These are phyloP conservation scores for Starmera stellimalicola DNA, from an alignment of 1,139 yeast genomes.

Conservation along the genomic window DNA sequence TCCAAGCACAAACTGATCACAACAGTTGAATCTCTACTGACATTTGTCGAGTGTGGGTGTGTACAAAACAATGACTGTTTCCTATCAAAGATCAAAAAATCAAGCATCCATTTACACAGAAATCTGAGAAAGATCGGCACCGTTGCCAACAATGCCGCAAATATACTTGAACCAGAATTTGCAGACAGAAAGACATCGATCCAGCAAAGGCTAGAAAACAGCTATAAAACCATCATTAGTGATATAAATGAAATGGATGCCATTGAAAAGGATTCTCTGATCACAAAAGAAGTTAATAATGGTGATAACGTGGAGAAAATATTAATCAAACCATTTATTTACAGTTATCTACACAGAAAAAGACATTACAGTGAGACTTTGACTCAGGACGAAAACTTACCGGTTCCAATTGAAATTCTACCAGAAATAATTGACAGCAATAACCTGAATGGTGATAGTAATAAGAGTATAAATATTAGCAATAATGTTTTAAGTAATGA, in stretches of 20 bases:
- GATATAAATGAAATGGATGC: slow-evolving; percentile 9
- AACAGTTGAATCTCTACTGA: slow-evolving; percentile 50
- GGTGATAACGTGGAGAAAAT: slow-evolving; percentile 8
- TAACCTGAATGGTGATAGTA: too few species aligned
- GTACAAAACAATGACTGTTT: slow-evolving; percentile 41
- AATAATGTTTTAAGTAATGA: too few species aligned
- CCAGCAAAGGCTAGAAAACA: slow-evolving; percentile 20
- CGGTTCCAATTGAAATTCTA: slow-evolving; percentile 20
- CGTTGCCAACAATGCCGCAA: slow-evolving; percentile 10
- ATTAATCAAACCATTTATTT: slow-evolving; percentile 12
- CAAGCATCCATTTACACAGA: slow-evolving; percentile 40
- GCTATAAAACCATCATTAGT: slow-evolving; percentile 10
- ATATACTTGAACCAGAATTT: not conserved
- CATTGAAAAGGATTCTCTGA: not conserved
- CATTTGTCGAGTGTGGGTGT: slow-evolving; percentile 69
- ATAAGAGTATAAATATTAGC: too few species aligned
- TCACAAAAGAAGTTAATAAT: not conserved
- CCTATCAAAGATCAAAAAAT: slow-evolving; percentile 51
- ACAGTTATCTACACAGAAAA: slow-evolving; percentile 11
- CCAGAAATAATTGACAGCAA: too few species aligned
- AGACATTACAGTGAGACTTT: slow-evolving; percentile 2
- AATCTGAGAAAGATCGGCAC: slow-evolving; percentile 26
- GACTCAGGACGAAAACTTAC: slow-evolving; percentile 19
- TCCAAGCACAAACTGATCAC: slow-evolving; percentile 48
- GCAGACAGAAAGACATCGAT: slow-evolving; percentile 25